These are phyloP conservation scores for Entamoeba histolytica DNA, from an alignment of 208 protist species.

Conservation along the genomic window DNA sequence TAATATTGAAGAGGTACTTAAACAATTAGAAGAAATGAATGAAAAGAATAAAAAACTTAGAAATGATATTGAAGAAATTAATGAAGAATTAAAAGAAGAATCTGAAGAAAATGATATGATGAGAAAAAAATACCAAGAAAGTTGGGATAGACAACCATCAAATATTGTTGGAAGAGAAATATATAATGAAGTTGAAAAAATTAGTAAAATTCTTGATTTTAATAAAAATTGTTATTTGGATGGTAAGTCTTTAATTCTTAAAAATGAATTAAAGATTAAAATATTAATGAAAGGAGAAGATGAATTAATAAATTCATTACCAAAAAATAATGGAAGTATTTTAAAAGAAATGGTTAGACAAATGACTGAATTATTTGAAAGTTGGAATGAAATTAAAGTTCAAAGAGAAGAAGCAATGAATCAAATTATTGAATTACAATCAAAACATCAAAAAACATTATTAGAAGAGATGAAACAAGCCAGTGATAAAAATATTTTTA, in stretches of 20 bases:
- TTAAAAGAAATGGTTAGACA: not conserved
- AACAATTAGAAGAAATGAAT: not conserved
- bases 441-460: not conserved
- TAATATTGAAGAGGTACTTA: not conserved
- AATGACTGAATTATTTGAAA: not conserved
- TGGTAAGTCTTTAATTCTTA: not conserved
- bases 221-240: not conserved
- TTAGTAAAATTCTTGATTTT: not conserved
- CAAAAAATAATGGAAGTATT: not conserved
- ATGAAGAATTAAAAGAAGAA: not conserved
- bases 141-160: not conserved
- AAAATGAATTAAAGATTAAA: not conserved
- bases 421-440: not conserved
- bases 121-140: not conserved
- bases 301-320: not conserved
- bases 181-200: not conserved
- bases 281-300: not conserved
- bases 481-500: not conserved
- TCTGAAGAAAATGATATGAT: not conserved
- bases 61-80: not conserved
- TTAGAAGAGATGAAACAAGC: not conserved
- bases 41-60: not conserved
- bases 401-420: not conserved
- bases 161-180: not conserved
- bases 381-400: not conserved